Base-by-base conservation (phyloP, 1,284 basidiomycete species). In the Mycosarcoma maydis region DNA sequence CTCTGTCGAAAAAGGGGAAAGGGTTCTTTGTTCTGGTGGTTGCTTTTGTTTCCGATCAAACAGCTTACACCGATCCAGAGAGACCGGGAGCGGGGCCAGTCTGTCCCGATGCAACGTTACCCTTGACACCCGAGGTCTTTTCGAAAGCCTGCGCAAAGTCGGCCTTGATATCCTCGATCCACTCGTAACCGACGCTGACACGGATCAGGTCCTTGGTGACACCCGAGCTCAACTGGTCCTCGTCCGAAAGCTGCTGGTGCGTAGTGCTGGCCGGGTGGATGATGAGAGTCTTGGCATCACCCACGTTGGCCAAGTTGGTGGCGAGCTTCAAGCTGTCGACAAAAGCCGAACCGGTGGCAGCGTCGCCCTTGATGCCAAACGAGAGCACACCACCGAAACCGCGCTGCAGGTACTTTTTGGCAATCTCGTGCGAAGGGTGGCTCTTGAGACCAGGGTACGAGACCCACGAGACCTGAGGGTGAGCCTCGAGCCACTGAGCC, bases 161-260 rank as follows among this genome's bases (percentile, higher is more conserved):
- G 11, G 90, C 90, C 72, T 92, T 89, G 79, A 78, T 81, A 49
- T 80, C 81, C 53, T 85, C 85, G 75, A 92, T 92, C 72, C 88
- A 88, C 83, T 94, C 92, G 66, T 91, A 91, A n/a, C 92, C 92
- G 39, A 89, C 88, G 4, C 87, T 70, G 77, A 92, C 88, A 64
- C 90, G 87, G 75, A 93, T 90, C 47, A 92, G 83, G 81, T 92
- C 91, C 24, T 88, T 88, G 10, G 89, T 90, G 14, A 94, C 91
- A 26, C 92, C 92, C 2, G 89, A 85, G 1, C 85, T 81, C 26
- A 85, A 46, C 81, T 90, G 89, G 82, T 93, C 91, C 59, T 87
- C 87, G 24, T 84, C 85, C 4, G 85, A 86, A 53, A 92, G 85
- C 82, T 93, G 92, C 62, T 89, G 86, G 82, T 94, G 92, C 1